phyloP scores from a whole-genome alignment of 1,284 basidiomycete genomes.

The Earliella scabrosa region DNA sequence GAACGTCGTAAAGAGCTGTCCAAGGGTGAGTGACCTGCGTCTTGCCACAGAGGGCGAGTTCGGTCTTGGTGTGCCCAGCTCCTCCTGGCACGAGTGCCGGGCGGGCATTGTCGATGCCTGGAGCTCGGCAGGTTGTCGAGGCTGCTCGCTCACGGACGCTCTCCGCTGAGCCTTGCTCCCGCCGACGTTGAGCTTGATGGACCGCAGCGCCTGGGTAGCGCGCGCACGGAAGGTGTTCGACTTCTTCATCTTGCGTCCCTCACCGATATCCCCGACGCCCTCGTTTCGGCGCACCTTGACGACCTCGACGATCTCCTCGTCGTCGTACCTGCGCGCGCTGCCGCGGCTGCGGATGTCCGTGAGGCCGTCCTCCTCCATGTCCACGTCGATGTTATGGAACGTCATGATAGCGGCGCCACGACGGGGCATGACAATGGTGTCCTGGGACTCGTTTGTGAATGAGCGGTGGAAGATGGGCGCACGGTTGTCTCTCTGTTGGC shows the following conservation, averaged over 20 bases:
- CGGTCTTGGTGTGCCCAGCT: constrained; percentile 1
- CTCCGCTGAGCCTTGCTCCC: constrained; percentile 31
- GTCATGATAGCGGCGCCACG: constrained; percentile 16
- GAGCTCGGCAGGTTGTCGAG: neutral
- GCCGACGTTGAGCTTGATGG: constrained; percentile 56
- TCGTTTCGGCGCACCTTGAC: constrained; percentile 61
- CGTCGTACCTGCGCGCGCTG: constrained; percentile 36
- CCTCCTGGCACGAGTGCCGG: constrained; percentile 14
- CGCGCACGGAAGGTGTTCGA: constrained; percentile 59
- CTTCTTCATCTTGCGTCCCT: constrained; percentile 39
- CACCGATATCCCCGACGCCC: constrained; percentile 35
- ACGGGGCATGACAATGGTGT: constrained; percentile 38
- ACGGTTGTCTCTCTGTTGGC: constrained; percentile 37
- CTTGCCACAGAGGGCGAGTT: constrained; percentile 26
- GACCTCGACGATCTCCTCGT: constrained; percentile 66
- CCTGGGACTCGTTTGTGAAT: constrained; percentile 30
- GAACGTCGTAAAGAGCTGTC: constrained; percentile 33
- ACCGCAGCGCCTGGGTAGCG: constrained; percentile 63
- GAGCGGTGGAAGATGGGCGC: constrained; percentile 37
- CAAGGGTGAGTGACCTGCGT: constrained; percentile 32
- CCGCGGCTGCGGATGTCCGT: constrained; percentile 16
- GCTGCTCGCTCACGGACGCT: constrained; percentile 22
- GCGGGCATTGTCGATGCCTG: constrained; percentile 13
- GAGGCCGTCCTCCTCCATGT: constrained; percentile 22
- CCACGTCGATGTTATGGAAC: constrained; percentile 7